A percentile compares a stretch with the other conserved stretches of the same genome.
Conservation (phyloP, 352 stramenopile species). For the Pythium chondricola region DNA sequence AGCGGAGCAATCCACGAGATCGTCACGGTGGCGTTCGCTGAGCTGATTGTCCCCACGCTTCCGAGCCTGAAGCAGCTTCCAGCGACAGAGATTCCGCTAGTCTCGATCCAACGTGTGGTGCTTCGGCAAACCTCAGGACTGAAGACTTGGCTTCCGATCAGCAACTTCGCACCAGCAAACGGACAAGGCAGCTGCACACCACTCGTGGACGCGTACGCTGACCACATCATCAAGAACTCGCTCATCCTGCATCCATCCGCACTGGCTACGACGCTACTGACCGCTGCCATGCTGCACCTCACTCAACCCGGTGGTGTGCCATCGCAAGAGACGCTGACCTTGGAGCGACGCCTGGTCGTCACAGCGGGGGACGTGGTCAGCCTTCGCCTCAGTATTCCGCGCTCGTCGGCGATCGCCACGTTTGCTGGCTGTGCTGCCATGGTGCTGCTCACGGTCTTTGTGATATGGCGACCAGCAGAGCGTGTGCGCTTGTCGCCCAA, state of each 20-base stretch:
- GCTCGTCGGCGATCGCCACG: slow-evolving; percentile 35
- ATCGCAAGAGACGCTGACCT: slow-evolving; percentile 14
- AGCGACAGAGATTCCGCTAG: no score
- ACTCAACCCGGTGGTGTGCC: slow-evolving; percentile 29
- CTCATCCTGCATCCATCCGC: slow-evolving; percentile 23
- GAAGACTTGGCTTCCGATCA: slow-evolving; percentile 11
- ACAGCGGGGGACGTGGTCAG: slow-evolving; percentile 2
- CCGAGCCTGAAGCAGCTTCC: no score
- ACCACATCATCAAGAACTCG: slow-evolving; percentile 6
- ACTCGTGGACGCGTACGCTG: slow-evolving; percentile 11
- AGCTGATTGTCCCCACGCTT: no score
- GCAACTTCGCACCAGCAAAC: neutral
- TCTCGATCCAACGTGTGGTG: no score
- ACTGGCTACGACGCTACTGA: neutral
- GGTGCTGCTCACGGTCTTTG: slow-evolving; percentile 42
- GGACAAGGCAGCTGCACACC: neutral
- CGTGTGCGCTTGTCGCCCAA: slow-evolving; percentile 52
- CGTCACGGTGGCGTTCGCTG: no score
- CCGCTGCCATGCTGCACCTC: slow-evolving; percentile 28
- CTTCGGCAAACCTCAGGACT: no score
- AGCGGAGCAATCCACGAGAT: no score
- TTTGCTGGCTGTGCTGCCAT: slow-evolving; percentile 46
- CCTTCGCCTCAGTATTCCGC: slow-evolving; percentile 41
- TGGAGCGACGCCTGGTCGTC: slow-evolving; percentile 2
- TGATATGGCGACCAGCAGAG: slow-evolving; percentile 43